These are phyloP conservation scores for Anisogramma anomala DNA, from an alignment of 2,329 filamentous ascomycete genomes.

Conservation along the genomic window DNA sequence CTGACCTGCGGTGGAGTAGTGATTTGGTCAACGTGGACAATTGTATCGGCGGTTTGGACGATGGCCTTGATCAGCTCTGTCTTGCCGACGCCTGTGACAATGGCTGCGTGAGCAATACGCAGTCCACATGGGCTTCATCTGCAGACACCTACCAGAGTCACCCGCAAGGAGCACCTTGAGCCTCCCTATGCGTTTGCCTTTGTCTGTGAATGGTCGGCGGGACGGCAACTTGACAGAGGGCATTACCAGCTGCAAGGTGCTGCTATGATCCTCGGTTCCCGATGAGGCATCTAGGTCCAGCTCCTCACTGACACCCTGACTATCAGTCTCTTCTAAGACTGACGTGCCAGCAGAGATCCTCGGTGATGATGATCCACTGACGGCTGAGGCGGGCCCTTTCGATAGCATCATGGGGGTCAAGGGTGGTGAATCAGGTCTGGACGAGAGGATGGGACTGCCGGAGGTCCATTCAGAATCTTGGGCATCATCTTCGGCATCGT, in stretches of 20 bases:
- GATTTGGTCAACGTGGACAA: constrained; percentile 78
- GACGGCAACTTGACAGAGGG: constrained; percentile 86
- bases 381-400: constrained; percentile 28
- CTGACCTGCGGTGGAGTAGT: constrained; percentile 20
- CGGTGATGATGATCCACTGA: constrained; percentile 41
- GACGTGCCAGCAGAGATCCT: constrained; percentile 39
- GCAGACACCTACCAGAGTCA: constrained; percentile 45
- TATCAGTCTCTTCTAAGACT: constrained; percentile 32
- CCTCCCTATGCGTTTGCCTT: constrained; percentile 70
- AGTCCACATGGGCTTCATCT: background rate
- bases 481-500: constrained; percentile 4
- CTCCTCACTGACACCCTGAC: constrained; percentile 29
- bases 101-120: constrained; percentile 5
- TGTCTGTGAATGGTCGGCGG: constrained; percentile 79
- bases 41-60: constrained; percentile 75
- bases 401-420: constrained; percentile 34
- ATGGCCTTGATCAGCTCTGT: constrained; percentile 82
- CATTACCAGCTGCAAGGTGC: constrained; percentile 82
- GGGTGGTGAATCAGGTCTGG: constrained; percentile 27
- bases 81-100: constrained; percentile 61
- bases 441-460: constrained; percentile 11
- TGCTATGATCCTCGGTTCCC: constrained; percentile 34
- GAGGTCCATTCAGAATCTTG: constrained; percentile 12
- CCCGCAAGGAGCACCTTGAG: constrained; percentile 85
- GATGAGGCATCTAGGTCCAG: constrained; percentile 32